Evolutionary conservation across 345 rosid genomes (phyloP).

Genomic region (Abelmoschus esculentus): DNA sequence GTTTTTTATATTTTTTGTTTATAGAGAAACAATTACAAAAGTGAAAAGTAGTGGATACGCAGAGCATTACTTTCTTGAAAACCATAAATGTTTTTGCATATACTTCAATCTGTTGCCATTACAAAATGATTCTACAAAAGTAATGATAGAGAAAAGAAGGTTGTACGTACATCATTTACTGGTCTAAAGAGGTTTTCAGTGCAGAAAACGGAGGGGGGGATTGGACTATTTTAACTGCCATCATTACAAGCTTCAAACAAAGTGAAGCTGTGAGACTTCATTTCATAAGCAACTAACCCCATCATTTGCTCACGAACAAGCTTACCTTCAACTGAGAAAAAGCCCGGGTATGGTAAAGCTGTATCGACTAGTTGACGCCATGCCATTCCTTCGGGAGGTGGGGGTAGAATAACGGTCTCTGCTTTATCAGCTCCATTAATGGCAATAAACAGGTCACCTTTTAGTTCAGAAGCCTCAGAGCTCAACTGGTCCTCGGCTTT

Average conservation of each 20-base stretch:
- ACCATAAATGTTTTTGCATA: neutral
- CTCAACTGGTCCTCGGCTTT: constrained; percentile 19
- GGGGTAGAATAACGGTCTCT: constrained; percentile 33
- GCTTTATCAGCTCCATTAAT: constrained; percentile 48
- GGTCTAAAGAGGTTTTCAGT: constrained; percentile 6
- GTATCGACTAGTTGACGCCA: constrained; percentile 74
- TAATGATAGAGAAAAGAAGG: neutral
- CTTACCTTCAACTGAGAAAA: constrained; percentile 54
- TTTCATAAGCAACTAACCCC: constrained; percentile 44
- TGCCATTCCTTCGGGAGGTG: constrained; percentile 39
- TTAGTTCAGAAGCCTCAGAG: constrained; percentile 23
- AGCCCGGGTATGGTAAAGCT: constrained; percentile 73
- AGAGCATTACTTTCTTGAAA: neutral
- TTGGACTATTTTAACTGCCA: constrained; percentile 18
- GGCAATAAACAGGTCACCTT: constrained; percentile 54
- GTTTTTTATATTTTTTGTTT: neutral
- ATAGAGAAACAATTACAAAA: neutral
- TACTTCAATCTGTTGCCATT: neutral
- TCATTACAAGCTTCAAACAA: constrained; percentile 57
- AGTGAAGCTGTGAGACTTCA: constrained; percentile 74
- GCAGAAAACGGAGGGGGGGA: constrained; percentile 5
- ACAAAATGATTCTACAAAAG: constrained; percentile 10
- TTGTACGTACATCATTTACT: neutral
- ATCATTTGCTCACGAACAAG: constrained; percentile 39
- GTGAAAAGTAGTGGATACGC: constrained; percentile 10